phyloP scores from a whole-genome alignment of 108 stramenopile genomes.

The Cyclostephanos invisitatus region DNA sequence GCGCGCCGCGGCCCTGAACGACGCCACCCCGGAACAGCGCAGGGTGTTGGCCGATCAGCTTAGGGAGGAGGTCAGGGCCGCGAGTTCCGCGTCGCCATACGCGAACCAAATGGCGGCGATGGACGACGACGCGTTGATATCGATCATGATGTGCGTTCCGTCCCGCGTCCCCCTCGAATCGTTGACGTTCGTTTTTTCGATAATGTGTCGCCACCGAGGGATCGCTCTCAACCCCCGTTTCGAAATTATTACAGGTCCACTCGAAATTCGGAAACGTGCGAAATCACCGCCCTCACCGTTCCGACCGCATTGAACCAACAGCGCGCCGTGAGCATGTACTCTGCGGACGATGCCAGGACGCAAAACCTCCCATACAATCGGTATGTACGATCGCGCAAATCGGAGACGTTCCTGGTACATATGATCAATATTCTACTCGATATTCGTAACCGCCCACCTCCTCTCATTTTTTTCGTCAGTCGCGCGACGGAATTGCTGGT shows the following conservation, averaged over 20 bases:
- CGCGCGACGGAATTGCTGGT: slow-evolving; percentile 60
- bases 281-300: slow-evolving; percentile 73
- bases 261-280: slow-evolving; percentile 55
- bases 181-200: too few relatives aligned
- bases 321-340: slow-evolving; percentile 74
- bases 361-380: slow-evolving; percentile 54
- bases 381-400: too few relatives aligned
- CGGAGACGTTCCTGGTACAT: background rate
- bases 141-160: slow-evolving; percentile 38
- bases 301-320: slow-evolving; percentile 57
- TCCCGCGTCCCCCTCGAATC: background rate
- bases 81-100: slow-evolving; percentile 16
- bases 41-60: slow-evolving; percentile 58
- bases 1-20: slow-evolving; percentile 36
- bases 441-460: background rate
- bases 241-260: slow-evolving; percentile 18
- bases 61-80: slow-evolving; percentile 43
- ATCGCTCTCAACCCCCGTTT: background rate
- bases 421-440: background rate
- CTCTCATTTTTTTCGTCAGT: background rate
- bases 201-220: too few relatives aligned
- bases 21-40: slow-evolving; percentile 55
- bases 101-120: slow-evolving; percentile 45
- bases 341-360: slow-evolving; percentile 54
- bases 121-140: slow-evolving; percentile 59